Base-by-base conservation (phyloP, 2,329 filamentous ascomycete species). In the Paecilomyces variotii region DNA sequence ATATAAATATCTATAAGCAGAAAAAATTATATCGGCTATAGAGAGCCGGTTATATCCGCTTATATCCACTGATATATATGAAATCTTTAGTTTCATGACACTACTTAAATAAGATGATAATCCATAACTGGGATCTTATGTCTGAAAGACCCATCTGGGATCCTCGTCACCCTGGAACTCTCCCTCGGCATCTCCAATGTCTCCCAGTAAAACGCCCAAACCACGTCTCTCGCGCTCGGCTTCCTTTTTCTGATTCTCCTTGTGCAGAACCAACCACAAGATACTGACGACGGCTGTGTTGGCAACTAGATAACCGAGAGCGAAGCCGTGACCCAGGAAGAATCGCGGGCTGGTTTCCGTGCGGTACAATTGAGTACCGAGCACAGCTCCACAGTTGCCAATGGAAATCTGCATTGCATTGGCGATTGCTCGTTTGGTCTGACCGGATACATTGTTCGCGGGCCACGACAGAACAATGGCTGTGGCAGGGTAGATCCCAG, bases 321-420 rank as follows among this genome's bases (percentile, higher is more conserved):
- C 86, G 64, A 89, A 82, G 0, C 82, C 81, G 68, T 90, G 87
- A 0, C 88, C 87, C 0, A 89, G 75, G 54, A 86, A 77, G 64
- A 84, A 90, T 32, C 84, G 75, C 1, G 87, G 87, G 0, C 79
- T 82, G 28, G 84, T 83, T 1, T 79, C 75, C 0, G 79, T 76
- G 1, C 87, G 78, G 68, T 90, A 90, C 1, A 90, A 69, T 70
- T 90, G 87, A 1, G 87, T 90, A 0, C 87, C 87, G 26, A 90
- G 64, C 0, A 89, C 84, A 0, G 85, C 86, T 0, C 87, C 87
- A 1, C 87, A 67, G 62, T 89, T 89, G 0, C 87, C 87, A 55
- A 90, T 85, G 9, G 83, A 86, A 59, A 90, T 89, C 64, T 89
- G 86, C 81, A 90, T 84, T 0, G 84, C 87, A 54, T 86, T 88